phyloP scores from a whole-genome alignment of 75 land plant genomes.

The Cunninghamia lanceolata region DNA sequence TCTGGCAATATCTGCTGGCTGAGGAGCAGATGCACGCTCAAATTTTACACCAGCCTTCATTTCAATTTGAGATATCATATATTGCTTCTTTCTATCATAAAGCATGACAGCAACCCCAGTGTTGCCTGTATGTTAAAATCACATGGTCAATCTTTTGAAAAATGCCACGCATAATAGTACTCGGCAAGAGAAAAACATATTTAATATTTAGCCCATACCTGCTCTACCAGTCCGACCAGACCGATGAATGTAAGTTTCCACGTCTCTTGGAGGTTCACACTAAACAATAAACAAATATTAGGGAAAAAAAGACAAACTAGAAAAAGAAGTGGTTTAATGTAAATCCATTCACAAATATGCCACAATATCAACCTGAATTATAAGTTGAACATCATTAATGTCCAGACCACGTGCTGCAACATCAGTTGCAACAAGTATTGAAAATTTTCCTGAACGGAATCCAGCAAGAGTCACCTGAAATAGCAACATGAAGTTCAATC shows the following conservation, averaged over 20 bases:
- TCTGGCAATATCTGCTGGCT: slow-evolving; percentile 84
- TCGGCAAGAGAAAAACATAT: neutral
- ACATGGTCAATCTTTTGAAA: neutral
- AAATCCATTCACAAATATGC: neutral
- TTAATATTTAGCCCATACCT: slow-evolving; percentile 31
- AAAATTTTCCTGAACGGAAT: slow-evolving; percentile 82
- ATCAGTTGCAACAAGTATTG: slow-evolving; percentile 88
- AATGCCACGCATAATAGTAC: neutral
- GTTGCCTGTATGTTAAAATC: slow-evolving; percentile 43
- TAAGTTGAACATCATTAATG: slow-evolving; percentile 92
- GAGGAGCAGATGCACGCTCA: slow-evolving; percentile 85
- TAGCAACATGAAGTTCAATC: neutral
- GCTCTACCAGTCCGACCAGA: slow-evolving; percentile 99
- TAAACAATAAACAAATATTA: slow-evolving; percentile 15
- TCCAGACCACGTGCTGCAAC: slow-evolving; percentile 98
- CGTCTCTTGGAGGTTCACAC: slow-evolving; percentile 98
- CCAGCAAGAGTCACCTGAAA: slow-evolving; percentile 81
- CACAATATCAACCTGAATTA: slow-evolving; percentile 69
- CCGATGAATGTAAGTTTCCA: slow-evolving; percentile 98
- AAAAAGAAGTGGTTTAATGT: neutral
- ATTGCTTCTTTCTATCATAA: slow-evolving; percentile 77
- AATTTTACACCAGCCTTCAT: slow-evolving; percentile 95
- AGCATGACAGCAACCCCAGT: slow-evolving; percentile 89
- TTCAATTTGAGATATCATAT: slow-evolving; percentile 73
- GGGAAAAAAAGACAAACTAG: neutral